These are phyloP conservation scores for Colletotrichum paranaense DNA, from an alignment of 2,329 filamentous ascomycete genomes.

Conservation along the genomic window DNA sequence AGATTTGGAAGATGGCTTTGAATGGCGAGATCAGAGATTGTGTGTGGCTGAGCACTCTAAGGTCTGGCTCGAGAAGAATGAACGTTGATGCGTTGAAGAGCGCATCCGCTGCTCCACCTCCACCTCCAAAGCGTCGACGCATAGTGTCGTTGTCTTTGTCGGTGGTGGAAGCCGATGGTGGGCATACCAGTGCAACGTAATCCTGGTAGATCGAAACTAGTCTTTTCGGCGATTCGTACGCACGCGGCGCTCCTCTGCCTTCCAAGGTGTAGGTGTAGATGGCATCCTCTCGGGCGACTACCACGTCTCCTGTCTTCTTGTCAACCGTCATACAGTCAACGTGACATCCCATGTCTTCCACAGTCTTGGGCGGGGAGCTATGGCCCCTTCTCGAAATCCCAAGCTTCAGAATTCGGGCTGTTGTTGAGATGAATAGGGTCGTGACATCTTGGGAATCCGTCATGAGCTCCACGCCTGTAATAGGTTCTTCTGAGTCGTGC, in stretches of 20 bases:
- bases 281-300: constrained; percentile 94
- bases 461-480: constrained; percentile 88
- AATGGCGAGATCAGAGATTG: constrained; percentile 86
- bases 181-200: constrained; percentile 88
- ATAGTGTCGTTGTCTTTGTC: constrained; percentile 69
- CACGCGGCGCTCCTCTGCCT: constrained; percentile 87
- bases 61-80: constrained; percentile 88
- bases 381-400: constrained; percentile 90
- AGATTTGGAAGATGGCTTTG: constrained; percentile 83
- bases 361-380: constrained; percentile 85
- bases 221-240: constrained; percentile 92
- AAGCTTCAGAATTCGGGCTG: constrained; percentile 85
- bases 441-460: constrained; percentile 68
- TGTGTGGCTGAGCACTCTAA: constrained; percentile 90
- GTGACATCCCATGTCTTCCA: constrained; percentile 90
- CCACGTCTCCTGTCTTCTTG: constrained; percentile 80
- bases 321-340: constrained; percentile 97
- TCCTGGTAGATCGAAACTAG: constrained; percentile 82
- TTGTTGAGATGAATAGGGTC: constrained; percentile 92
- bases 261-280: constrained; percentile 92
- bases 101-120: constrained; percentile 75
- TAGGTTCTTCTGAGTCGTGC: constrained; percentile 95
- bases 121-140: constrained; percentile 78
- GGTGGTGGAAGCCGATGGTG: constrained; percentile 67
- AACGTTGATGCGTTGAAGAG: constrained; percentile 90